Base-by-base conservation (phyloP, 163 green algal genomes). In the Trebouxiophyceae sp. region DNA sequence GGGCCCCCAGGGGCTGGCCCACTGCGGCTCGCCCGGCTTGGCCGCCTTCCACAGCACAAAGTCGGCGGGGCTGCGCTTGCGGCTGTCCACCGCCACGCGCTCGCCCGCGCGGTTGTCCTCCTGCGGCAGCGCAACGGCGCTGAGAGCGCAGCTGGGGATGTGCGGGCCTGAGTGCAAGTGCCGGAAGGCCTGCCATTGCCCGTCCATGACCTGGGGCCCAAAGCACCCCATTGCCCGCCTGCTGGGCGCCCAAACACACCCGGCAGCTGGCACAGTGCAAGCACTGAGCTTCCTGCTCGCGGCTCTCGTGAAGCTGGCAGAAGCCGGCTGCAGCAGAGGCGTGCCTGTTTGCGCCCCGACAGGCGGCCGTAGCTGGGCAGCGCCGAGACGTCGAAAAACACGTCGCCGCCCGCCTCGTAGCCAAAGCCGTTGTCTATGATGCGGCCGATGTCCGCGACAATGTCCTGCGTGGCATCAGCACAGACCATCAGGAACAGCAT, bases 41-140 rank as follows among this genome's bases (percentile, higher is more conserved):
- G 86, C 86, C 0, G 74, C 77, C 73, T 96, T 97, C 91, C 91
- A 97, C 26, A 97, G 82, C 22, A 87, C 93, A 87, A 99, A 99
- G 70, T 99, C 94, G 0, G 85, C 86, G 0, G 89, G 74, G 26
- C 86, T 77, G 26, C 83, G 81, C 80, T 99, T 99, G 33, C 90
- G 75, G 12, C 32, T 70, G 69, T 97, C 91, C 26, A 96, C 79
- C 0, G 77, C 81, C 45, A 98, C 90, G 1, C 92, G 73, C 76
- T 96, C 88, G 4, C 93, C 91, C 1, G 92, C 89, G 24, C 84
- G 71, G 62, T 92, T 92, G 73, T 95, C 86, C 31, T 92, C 83
- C 79, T 84, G 80, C 50, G 73, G 26, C 27, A 57, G 68, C n/a
- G 23, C 61, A 62, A 12, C n/a, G n/a, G n/a, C n/a, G n/a, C n/a